phyloP scores from a whole-genome alignment of 2,329 filamentous ascomycete genomes.

The Macrophomina pseudophaseolina region DNA sequence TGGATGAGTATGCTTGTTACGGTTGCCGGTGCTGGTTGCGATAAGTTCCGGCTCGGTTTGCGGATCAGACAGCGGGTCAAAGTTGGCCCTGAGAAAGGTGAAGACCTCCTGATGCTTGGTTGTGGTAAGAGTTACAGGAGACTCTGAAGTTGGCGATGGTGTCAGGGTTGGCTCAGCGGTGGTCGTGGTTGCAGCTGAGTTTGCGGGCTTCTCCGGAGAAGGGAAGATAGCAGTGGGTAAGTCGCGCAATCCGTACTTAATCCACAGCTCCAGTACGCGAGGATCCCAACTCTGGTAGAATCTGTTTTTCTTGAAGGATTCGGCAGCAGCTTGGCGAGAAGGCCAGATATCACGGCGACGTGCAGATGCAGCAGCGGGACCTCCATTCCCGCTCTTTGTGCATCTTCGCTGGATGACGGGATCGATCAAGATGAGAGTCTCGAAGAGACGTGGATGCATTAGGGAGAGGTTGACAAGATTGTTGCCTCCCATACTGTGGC shows the following conservation, averaged over 20 bases:
- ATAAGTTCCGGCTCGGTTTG: neutral
- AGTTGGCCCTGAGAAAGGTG: conserved; percentile 71
- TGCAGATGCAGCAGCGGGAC: conserved; percentile 67
- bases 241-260: conserved; percentile 75
- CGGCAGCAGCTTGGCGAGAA: conserved; percentile 70
- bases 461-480: conserved; percentile 74
- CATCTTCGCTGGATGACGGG: conserved; percentile 70
- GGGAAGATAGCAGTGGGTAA: conserved; percentile 67
- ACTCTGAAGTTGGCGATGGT: conserved; percentile 23
- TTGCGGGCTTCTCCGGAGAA: conserved; percentile 16
- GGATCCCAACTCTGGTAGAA: conserved; percentile 87
- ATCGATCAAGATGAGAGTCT: conserved; percentile 78
- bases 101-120: conserved; percentile 89
- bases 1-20: conserved; percentile 30
- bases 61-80: conserved; percentile 36
- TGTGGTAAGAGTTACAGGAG: conserved; percentile 73
- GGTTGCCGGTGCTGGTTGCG: neutral
- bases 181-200: neutral
- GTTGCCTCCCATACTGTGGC: conserved; percentile 86
- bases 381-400: conserved; percentile 48
- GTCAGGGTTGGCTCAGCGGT: conserved; percentile 33
- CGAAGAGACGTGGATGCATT: conserved; percentile 80
- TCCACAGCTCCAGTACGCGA: conserved; percentile 76
- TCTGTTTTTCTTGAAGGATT: conserved; percentile 68
- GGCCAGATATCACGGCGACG: conserved; percentile 83